A percentile compares a stretch with the other conserved stretches of the same genome.
These are phyloP conservation scores for Scleroderma bovista DNA, from an alignment of 768 basidiomycete species.

Conservation along the genomic window DNA sequence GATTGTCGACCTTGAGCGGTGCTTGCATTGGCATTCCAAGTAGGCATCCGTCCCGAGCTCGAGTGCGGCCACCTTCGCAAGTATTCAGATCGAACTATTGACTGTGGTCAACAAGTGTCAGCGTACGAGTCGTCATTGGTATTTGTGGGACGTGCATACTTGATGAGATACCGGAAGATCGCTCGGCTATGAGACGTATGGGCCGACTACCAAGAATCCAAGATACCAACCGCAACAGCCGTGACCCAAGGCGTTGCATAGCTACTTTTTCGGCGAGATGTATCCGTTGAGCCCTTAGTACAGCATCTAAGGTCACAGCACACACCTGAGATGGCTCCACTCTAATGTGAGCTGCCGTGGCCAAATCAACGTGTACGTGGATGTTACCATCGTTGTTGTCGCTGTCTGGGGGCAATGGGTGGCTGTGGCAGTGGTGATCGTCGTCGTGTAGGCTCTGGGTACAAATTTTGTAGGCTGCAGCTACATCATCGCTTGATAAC, in stretches of 20 bases:
- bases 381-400: too few species aligned
- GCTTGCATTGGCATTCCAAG: conserved; percentile 76
- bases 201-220: too few species aligned
- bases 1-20: too few species aligned
- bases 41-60: conserved; percentile 60
- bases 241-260: conserved; percentile 41
- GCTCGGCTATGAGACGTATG: conserved; percentile 4
- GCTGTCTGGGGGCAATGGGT: too few species aligned
- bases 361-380: background rate
- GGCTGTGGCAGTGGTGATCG: too few species aligned
- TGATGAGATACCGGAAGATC: conserved; percentile 54
- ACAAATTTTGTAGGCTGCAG: too few species aligned
- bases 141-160: conserved; percentile 61
- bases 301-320: background rate
- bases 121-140: conserved; percentile 57
- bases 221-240: background rate
- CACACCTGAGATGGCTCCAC: conserved; percentile 45
- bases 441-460: too few species aligned
- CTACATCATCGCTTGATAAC: too few species aligned
- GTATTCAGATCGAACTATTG: conserved; percentile 59
- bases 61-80: conserved; percentile 46
- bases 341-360: conserved; percentile 48
- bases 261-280: conserved; percentile 53
- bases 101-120: conserved; percentile 63
- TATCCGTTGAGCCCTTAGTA: conserved; percentile 23